Conservation (phyloP, 768 basidiomycete genomes). For the Galerina marginata region DNA sequence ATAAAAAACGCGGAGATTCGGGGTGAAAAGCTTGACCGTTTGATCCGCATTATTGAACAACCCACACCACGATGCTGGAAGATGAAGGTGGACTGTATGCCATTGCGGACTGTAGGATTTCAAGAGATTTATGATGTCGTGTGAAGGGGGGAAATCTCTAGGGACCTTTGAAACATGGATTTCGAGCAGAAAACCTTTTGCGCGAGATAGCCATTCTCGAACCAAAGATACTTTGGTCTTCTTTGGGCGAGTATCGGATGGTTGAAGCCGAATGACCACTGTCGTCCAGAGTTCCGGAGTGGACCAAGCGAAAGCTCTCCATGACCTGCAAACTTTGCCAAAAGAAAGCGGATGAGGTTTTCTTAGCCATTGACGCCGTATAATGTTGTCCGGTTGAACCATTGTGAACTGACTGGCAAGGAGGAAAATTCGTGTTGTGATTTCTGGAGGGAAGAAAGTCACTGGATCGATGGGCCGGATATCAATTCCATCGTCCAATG, state of each 20-base stretch:
- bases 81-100: background rate
- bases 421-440: too few relatives aligned
- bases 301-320: slow-evolving; percentile 12
- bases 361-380: background rate
- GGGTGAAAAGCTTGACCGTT: background rate
- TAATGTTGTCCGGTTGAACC: too few relatives aligned
- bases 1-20: background rate
- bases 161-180: background rate
- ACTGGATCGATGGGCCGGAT: too few relatives aligned
- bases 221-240: background rate
- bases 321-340: slow-evolving; percentile 8
- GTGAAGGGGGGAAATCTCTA: background rate
- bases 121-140: background rate
- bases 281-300: slow-evolving; percentile 7
- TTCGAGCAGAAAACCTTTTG: background rate
- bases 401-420: too few relatives aligned
- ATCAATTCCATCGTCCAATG: too few relatives aligned
- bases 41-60: background rate
- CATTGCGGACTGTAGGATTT: background rate
- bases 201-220: slow-evolving; percentile 2
- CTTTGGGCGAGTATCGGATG: background rate
- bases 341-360: slow-evolving; percentile 1
- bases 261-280: background rate
- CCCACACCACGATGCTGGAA: background rate
- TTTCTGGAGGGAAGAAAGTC: too few relatives aligned